These are phyloP conservation scores for Emericellopsis cladophorae DNA, from an alignment of 2,329 filamentous ascomycete species.

Conservation along the genomic window DNA sequence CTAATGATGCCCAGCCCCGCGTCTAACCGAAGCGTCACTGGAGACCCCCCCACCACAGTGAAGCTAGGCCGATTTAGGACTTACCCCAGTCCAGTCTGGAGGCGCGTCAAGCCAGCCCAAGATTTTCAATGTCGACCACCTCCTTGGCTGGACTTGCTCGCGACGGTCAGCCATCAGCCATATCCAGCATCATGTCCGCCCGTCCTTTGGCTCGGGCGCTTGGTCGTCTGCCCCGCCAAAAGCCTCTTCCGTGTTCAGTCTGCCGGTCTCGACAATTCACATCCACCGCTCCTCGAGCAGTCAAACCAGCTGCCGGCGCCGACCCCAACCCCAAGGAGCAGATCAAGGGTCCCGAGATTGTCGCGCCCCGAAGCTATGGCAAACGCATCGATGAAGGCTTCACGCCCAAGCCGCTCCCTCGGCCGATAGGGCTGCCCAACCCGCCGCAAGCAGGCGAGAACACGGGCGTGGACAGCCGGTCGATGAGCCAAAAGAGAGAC, in stretches of 20 bases:
- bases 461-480: constrained; percentile 58
- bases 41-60: background rate
- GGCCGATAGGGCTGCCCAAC: constrained; percentile 70
- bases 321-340: constrained; percentile 22
- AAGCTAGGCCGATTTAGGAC: background rate
- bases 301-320: constrained; percentile 20
- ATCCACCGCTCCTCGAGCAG: constrained; percentile 23
- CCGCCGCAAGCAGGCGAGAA: constrained; percentile 74
- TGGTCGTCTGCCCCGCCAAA: constrained; percentile 9
- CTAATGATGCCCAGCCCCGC: constrained; percentile 1
- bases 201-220: too few relatives aligned
- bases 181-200: too few relatives aligned
- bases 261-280: constrained; percentile 37
- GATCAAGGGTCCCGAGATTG: constrained; percentile 33
- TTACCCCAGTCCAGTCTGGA: constrained; percentile 1
- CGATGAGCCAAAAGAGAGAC: constrained; percentile 54
- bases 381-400: constrained; percentile 38
- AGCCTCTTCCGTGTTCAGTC: constrained; percentile 27
- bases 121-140: too few relatives aligned
- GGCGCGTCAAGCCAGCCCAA: background rate
- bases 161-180: too few relatives aligned
- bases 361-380: constrained; percentile 48
- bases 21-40: constrained; percentile 3
- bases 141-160: too few relatives aligned
- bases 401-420: constrained; percentile 44